Evolutionary conservation across 1,284 basidiomycete genomes (phyloP).

Genomic region (Rhodotorula sp.): DNA sequence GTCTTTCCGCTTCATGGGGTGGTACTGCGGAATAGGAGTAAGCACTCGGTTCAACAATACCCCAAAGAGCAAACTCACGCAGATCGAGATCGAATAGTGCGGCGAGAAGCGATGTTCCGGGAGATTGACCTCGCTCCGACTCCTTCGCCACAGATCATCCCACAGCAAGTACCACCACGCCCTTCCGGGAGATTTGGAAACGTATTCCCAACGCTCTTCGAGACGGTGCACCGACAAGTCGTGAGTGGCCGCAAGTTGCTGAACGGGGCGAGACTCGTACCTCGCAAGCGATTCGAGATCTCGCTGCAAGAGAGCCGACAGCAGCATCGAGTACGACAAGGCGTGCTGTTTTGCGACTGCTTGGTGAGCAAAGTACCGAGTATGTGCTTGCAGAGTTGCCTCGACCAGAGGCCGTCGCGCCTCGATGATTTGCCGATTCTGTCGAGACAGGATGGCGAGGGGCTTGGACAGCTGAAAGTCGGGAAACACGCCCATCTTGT

Average conservation of each 20-base stretch:
- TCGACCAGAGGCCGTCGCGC: conserved; percentile 50
- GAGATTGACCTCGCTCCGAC: conserved; percentile 59
- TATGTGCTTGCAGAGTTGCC: conserved; percentile 57
- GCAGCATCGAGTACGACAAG: conserved; percentile 68
- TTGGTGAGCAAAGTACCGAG: conserved; percentile 58
- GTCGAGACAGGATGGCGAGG: conserved; percentile 64
- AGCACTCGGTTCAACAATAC: not conserved
- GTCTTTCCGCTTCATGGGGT: conserved; percentile 64
- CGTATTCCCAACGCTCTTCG: conserved; percentile 61
- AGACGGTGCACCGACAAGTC: conserved; percentile 59
- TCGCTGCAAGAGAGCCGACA: conserved; percentile 59
- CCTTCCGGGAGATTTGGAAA: conserved; percentile 58
- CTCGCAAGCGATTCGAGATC: conserved; percentile 57
- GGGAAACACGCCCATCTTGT: conserved; percentile 64
- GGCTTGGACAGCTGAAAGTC: conserved; percentile 64
- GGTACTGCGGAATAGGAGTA: conserved; percentile 52
- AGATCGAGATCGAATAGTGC: conserved; percentile 69
- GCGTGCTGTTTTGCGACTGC: conserved; percentile 59
- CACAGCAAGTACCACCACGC: conserved; percentile 82
- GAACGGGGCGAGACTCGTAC: conserved; percentile 60
- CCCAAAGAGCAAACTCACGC: conserved; percentile 43
- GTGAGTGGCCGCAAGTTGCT: conserved; percentile 57
- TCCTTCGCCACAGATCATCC: conserved; percentile 65
- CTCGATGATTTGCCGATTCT: conserved; percentile 62
- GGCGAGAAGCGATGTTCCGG: conserved; percentile 68